Evolutionary conservation across 768 basidiomycete species (phyloP).

Genomic region (Boletus sp.): DNA sequence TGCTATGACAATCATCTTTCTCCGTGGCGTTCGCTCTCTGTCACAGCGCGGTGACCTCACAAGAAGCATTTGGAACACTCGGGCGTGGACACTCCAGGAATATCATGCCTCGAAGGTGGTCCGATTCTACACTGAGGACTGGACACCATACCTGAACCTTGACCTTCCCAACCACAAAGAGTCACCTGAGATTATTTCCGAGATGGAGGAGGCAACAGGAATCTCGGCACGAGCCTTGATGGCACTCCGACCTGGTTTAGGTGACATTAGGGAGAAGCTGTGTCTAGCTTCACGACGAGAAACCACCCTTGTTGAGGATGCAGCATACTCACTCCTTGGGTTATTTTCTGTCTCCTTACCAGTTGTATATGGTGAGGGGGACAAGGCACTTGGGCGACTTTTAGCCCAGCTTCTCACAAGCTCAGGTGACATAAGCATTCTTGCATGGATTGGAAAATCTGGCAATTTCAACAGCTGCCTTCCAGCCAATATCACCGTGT

Average conservation of each 20-base stretch:
- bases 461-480: constrained; percentile 5
- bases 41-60: background rate
- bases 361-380: constrained; percentile 10
- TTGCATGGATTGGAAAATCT: constrained; percentile 7
- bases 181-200: background rate
- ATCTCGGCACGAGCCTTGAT: background rate
- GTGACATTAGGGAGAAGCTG: constrained; percentile 5
- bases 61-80: background rate
- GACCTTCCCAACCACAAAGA: constrained; percentile 10
- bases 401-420: constrained; percentile 5
- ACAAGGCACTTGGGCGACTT: constrained; percentile 8
- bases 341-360: constrained; percentile 9
- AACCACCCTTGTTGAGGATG: constrained; percentile 9
- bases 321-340: constrained; percentile 13
- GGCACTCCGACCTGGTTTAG: constrained; percentile 1
- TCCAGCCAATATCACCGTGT: background rate
- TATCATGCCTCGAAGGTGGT: constrained; percentile 11
- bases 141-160: constrained; percentile 6
- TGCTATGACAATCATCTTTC: no score
- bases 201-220: constrained; percentile 9
- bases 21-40: no score
- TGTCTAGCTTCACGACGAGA: constrained; percentile 5
- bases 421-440: constrained; percentile 5
- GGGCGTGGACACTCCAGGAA: constrained; percentile 8
- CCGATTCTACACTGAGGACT: constrained; percentile 12